phyloP scores from a whole-genome alignment of 768 basidiomycete species.

The Kwoniella bestiolae region DNA sequence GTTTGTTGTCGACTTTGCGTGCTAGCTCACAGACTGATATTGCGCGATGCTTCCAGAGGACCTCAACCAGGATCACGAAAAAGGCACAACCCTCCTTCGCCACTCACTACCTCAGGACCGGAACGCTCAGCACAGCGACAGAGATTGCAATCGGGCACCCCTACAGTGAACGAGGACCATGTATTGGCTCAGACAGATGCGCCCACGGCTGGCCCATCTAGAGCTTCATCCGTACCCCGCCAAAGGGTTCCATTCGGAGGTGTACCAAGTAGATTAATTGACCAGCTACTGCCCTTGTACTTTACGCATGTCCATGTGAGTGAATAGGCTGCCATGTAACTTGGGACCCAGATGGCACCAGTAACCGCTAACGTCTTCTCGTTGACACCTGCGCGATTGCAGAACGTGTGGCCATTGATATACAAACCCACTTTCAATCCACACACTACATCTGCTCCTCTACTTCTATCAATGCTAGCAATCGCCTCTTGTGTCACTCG shows the following conservation, averaged over 20 bases:
- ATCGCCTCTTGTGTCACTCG: slow-evolving; percentile 41
- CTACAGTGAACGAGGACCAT: not conserved
- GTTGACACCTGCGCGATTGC: too few relatives aligned
- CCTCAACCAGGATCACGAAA: slow-evolving; percentile 20
- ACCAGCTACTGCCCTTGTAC: slow-evolving; percentile 40
- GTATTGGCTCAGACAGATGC: not conserved
- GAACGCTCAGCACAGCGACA: not conserved
- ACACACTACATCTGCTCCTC: slow-evolving; percentile 26
- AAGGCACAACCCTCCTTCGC: not conserved
- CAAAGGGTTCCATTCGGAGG: slow-evolving; percentile 6
- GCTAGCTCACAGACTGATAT: not conserved
- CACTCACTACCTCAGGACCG: not conserved
- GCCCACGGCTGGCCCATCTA: not conserved
- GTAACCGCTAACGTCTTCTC: too few relatives aligned
- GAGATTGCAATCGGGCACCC: not conserved
- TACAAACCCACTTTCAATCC: slow-evolving; percentile 50
- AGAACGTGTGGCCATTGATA: slow-evolving; percentile 52
- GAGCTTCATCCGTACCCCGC: not conserved
- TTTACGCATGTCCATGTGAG: slow-evolving; percentile 50
- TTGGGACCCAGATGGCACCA: too few relatives aligned
- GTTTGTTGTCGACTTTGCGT: too few relatives aligned
- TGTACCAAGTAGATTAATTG: slow-evolving; percentile 27
- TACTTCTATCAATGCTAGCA: slow-evolving; percentile 44
- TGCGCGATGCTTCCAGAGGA: slow-evolving; percentile 6
- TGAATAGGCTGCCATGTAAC: not conserved